Evolutionary conservation across 140 eudicot species (phyloP).

Genomic region (Senecio squalidus): DNA sequence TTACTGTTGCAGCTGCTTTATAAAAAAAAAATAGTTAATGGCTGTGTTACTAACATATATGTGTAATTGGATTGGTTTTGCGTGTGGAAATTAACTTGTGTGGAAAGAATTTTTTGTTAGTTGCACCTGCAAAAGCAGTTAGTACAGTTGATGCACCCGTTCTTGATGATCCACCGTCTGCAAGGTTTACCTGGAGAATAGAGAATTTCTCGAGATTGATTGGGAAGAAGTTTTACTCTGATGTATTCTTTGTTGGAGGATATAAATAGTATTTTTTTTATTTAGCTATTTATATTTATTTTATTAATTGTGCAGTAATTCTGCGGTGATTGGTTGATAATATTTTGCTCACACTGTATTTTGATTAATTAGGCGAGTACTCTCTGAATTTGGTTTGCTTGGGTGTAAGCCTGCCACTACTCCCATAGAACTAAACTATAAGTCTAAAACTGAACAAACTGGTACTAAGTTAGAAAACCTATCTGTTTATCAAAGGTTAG

Average conservation of each 20-base stretch:
- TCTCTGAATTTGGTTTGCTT: no score
- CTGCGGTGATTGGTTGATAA: background rate
- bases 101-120: constrained; percentile 3
- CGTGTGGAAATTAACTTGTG: constrained; percentile 3
- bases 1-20: no score
- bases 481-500: no score
- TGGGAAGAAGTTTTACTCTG: constrained; percentile 66
- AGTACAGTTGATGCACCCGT: constrained; percentile 46
- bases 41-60: background rate
- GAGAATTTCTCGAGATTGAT: constrained; percentile 62
- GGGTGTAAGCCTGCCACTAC: no score
- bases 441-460: no score
- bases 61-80: background rate
- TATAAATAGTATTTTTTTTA: constrained; percentile 58
- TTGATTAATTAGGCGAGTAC: constrained; percentile 57
- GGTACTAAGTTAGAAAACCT: no score
- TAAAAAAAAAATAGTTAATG: no score
- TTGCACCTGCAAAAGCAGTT: constrained; percentile 52
- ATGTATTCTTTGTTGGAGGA: constrained; percentile 69
- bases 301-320: background rate
- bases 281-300: background rate
- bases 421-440: no score
- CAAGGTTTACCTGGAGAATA: constrained; percentile 77
- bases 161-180: constrained; percentile 64
- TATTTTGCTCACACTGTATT: constrained; percentile 10